Evolutionary conservation across 208 protist genomes (phyloP).

Genomic region (Crithidia thermophila): DNA sequence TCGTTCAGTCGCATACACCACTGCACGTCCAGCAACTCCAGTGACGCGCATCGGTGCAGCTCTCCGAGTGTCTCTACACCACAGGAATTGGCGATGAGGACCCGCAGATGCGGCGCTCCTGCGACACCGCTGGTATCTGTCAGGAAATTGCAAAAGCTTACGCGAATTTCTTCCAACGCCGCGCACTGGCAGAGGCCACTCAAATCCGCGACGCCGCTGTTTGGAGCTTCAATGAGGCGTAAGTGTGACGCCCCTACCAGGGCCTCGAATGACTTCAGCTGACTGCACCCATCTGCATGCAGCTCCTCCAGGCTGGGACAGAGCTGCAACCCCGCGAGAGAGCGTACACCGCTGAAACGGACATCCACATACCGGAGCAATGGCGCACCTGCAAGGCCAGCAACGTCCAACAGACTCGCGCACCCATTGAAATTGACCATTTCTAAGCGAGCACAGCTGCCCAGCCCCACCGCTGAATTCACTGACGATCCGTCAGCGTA

Average conservation of each 20-base stretch:
- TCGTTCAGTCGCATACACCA: neutral
- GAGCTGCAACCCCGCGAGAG: neutral
- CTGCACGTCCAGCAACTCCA: neutral
- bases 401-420: neutral
- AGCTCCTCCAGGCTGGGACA: neutral
- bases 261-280: neutral
- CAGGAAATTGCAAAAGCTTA: conserved; percentile 1
- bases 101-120: neutral
- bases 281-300: neutral
- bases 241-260: neutral
- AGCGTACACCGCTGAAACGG: neutral
- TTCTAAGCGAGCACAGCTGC: neutral
- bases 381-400: neutral
- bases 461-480: neutral
- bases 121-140: neutral
- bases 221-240: neutral
- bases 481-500: neutral
- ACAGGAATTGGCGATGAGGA: neutral
- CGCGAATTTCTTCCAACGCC: neutral
- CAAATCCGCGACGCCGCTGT: neutral
- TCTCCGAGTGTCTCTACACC: neutral
- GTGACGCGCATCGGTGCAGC: neutral
- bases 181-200: neutral
- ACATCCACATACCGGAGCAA: neutral
- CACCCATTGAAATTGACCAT: neutral